phyloP scores from a whole-genome alignment of 257 asterid species.

The Coffea canephora region DNA sequence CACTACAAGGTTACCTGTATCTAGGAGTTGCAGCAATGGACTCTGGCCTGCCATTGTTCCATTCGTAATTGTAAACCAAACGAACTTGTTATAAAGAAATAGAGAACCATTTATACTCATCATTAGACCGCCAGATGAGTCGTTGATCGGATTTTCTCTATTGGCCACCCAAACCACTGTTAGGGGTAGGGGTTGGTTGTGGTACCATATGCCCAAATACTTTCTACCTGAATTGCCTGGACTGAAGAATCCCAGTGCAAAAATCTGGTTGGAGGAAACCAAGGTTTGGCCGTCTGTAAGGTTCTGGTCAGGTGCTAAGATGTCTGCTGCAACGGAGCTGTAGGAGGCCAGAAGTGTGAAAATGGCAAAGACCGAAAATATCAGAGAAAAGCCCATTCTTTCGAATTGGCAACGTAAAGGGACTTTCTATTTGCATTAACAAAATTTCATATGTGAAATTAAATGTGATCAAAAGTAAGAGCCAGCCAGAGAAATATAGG shows the following conservation, averaged over 20 bases:
- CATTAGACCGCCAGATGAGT: constrained; percentile 11
- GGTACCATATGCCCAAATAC: constrained; percentile 51
- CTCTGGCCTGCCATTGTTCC: neutral
- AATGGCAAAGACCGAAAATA: neutral
- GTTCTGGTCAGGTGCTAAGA: constrained; percentile 20
- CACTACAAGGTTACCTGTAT: constrained; percentile 17
- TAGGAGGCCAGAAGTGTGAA: neutral
- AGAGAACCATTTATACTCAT: constrained; percentile 15
- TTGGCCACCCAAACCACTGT: constrained; percentile 42
- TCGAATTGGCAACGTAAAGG: neutral
- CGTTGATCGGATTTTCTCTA: constrained; percentile 11
- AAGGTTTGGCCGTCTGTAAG: constrained; percentile 18
- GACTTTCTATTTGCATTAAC: neutral
- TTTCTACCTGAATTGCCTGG: constrained; percentile 21
- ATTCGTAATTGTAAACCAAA: constrained; percentile 20
- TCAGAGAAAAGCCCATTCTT: neutral
- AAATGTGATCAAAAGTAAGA: neutral
- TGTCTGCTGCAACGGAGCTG: constrained; percentile 14
- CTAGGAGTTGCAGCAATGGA: constrained; percentile 13
- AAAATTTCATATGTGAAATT: neutral
- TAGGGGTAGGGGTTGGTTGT: constrained; percentile 16
- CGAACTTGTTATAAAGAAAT: neutral
- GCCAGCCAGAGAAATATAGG: neutral
- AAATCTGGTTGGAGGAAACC: constrained; percentile 23
- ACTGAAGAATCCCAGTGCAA: constrained; percentile 33